Evolutionary conservation across 805 yeast genomes (phyloP).

Genomic region (Lipomyces kockii): DNA sequence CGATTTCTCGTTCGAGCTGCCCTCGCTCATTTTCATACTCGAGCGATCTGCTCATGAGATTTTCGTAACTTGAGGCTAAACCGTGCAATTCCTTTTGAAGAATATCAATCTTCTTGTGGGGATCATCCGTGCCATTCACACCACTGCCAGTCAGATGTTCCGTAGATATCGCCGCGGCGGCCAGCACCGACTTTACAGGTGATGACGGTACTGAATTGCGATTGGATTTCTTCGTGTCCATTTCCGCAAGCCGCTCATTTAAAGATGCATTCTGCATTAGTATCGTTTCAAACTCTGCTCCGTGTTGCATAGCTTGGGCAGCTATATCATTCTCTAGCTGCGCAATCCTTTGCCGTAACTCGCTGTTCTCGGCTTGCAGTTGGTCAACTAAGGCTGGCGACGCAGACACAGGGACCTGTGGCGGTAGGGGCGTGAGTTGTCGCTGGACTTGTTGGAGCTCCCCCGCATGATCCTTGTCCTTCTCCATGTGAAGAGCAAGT

Average conservation of each 20-base stretch:
- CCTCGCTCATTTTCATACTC: slow-evolving; percentile 26
- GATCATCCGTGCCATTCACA: not conserved
- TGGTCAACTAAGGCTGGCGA: not conserved
- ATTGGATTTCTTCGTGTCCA: slow-evolving; percentile 11
- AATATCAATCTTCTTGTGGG: not conserved
- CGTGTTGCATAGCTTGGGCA: slow-evolving; percentile 25
- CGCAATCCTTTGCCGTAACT: slow-evolving; percentile 8
- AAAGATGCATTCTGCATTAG: slow-evolving; percentile 31
- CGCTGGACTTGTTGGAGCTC: not conserved
- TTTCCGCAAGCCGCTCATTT: slow-evolving; percentile 19
- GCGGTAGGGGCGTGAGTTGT: not conserved
- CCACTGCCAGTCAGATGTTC: not conserved
- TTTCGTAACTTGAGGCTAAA: slow-evolving; percentile 22
- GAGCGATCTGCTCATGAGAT: slow-evolving; percentile 16
- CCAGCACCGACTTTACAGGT: not conserved
- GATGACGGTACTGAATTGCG: not conserved
- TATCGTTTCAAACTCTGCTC: slow-evolving; percentile 27
- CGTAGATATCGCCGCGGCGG: not conserved
- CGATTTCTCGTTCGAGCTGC: slow-evolving; percentile 19
- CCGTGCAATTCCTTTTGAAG: slow-evolving; percentile 17
- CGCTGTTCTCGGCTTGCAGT: slow-evolving; percentile 9
- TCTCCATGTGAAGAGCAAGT: not conserved
- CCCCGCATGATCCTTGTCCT: not conserved
- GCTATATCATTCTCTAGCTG: slow-evolving; percentile 12
- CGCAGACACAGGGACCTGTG: not conserved